Percentiles rank a stretch among this genome's conserved stretches.
These are phyloP conservation scores for Austroboletus sp. DNA, from an alignment of 1,284 basidiomycete genomes.

Conservation along the genomic window DNA sequence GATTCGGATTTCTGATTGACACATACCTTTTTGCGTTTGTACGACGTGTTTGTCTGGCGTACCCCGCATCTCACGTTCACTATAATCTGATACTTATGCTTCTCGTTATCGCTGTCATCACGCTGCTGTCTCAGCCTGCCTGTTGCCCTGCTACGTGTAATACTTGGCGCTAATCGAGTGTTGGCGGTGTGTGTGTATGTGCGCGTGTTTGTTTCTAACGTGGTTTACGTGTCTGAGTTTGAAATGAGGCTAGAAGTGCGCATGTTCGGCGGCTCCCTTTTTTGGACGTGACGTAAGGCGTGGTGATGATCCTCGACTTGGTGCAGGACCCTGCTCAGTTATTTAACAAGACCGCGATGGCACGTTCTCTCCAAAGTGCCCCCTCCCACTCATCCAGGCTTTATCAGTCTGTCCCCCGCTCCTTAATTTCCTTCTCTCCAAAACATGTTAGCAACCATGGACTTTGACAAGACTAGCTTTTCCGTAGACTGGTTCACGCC, in stretches of 20 bases:
- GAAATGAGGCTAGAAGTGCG: slow-evolving; percentile 1
- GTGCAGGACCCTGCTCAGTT: slow-evolving; percentile 12
- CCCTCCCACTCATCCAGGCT: slow-evolving; percentile 2
- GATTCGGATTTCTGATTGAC: slow-evolving; percentile 16
- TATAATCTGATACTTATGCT: slow-evolving; percentile 28
- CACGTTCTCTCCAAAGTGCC: too few species aligned
- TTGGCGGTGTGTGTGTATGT: background rate
- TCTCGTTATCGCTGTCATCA: slow-evolving; percentile 27
- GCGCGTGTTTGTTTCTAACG: background rate
- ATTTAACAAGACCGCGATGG: slow-evolving; percentile 12
- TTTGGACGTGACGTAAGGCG: background rate
- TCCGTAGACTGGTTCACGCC: slow-evolving; percentile 30
- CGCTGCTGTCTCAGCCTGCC: slow-evolving; percentile 11
- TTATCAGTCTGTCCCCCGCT: slow-evolving; percentile 6
- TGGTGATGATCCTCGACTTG: slow-evolving; percentile 6
- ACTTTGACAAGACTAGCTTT: slow-evolving; percentile 32
- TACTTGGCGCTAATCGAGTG: slow-evolving; percentile 12
- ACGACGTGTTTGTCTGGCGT: slow-evolving; percentile 22
- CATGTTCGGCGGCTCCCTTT: background rate
- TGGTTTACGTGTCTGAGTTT: background rate
- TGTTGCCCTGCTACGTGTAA: slow-evolving; percentile 16
- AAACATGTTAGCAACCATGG: slow-evolving; percentile 18
- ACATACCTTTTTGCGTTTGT: slow-evolving; percentile 22
- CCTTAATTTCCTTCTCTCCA: slow-evolving; percentile 4
- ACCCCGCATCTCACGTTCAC: slow-evolving; percentile 24